These are phyloP conservation scores for Colletotrichum sojae DNA, from an alignment of 2,329 filamentous ascomycete genomes.

Conservation along the genomic window DNA sequence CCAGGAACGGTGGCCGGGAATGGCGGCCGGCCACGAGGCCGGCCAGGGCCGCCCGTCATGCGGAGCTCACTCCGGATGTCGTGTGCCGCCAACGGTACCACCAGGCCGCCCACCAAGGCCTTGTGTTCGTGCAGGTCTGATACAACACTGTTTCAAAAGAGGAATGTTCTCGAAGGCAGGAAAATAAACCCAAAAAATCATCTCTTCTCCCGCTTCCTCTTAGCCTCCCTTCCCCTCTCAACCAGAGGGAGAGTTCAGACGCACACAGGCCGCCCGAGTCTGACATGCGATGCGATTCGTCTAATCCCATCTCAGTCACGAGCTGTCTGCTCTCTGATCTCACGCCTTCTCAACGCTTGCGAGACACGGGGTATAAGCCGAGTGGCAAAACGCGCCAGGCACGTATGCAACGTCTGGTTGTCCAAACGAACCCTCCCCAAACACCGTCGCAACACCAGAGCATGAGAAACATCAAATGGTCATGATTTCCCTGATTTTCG, in stretches of 20 bases:
- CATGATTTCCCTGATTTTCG: slow-evolving; percentile 2
- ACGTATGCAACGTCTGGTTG: not conserved
- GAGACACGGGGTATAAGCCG: slow-evolving; percentile 1
- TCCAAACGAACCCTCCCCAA: no score
- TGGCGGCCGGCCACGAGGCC: no score
- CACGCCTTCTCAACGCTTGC: slow-evolving; percentile 20
- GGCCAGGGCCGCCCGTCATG: no score
- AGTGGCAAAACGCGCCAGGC: not conserved
- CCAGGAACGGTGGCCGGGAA: no score
- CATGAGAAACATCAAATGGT: slow-evolving; percentile 15
- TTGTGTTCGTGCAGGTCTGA: not conserved
- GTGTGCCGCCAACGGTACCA: not conserved
- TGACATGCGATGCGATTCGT: not conserved
- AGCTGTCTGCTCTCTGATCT: not conserved
- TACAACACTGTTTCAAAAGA: slow-evolving; percentile 1
- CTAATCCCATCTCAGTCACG: slow-evolving; percentile 1
- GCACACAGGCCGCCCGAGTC: not conserved
- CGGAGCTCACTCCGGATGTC: no score
- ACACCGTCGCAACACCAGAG: not conserved
- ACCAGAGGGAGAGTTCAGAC: slow-evolving; percentile 23
- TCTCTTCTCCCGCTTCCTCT: not conserved
- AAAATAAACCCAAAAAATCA: slow-evolving; percentile 12
- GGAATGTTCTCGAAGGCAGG: slow-evolving; percentile 21
- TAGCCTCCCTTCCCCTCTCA: not conserved
- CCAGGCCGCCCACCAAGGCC: not conserved